A percentile compares a stretch with the other conserved stretches of the same genome.
Evolutionary conservation across 805 yeast genomes (phyloP).

Genomic region (Wickerhamiella sergipiensis): DNA sequence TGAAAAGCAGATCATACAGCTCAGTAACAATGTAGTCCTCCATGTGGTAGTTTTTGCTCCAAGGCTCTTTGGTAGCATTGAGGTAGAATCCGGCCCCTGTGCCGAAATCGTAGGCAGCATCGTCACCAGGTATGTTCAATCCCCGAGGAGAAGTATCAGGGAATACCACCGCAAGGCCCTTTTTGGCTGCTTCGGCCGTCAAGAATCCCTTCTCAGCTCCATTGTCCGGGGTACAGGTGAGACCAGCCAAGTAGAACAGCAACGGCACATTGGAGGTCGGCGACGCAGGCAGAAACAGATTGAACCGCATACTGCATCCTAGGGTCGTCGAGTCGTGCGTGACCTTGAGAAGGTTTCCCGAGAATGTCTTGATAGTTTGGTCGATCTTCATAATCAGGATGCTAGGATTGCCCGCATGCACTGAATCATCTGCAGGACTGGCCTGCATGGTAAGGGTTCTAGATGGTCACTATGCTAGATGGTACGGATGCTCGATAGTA

Average conservation of each 20-base stretch:
- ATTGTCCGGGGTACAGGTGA: slow-evolving; percentile 87
- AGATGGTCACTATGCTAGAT: too few species aligned
- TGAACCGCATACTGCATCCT: slow-evolving; percentile 66
- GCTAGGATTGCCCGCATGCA: neutral
- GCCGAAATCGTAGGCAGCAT: slow-evolving; percentile 81
- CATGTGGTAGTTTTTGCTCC: slow-evolving; percentile 68
- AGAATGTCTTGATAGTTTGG: slow-evolving; percentile 27
- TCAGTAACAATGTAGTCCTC: slow-evolving; percentile 69
- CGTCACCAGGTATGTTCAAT: slow-evolving; percentile 59
- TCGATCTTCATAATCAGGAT: neutral
- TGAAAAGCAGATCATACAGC: slow-evolving; percentile 40
- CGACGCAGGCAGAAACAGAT: slow-evolving; percentile 59
- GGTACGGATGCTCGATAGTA: too few species aligned
- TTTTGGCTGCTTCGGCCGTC: slow-evolving; percentile 59
- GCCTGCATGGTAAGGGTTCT: too few species aligned
- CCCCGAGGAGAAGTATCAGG: slow-evolving; percentile 98
- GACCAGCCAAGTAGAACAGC: slow-evolving; percentile 68
- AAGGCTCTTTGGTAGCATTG: slow-evolving; percentile 66
- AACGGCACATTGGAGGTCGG: slow-evolving; percentile 47
- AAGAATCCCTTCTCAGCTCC: slow-evolving; percentile 81
- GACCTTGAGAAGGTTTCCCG: slow-evolving; percentile 65
- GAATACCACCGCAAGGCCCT: slow-evolving; percentile 77
- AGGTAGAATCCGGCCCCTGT: slow-evolving; percentile 92
- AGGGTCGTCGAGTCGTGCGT: slow-evolving; percentile 57
- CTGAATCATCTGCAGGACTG: too few species aligned